phyloP scores from a whole-genome alignment of 2,329 filamentous ascomycete species.

The Fulvia fulva region DNA sequence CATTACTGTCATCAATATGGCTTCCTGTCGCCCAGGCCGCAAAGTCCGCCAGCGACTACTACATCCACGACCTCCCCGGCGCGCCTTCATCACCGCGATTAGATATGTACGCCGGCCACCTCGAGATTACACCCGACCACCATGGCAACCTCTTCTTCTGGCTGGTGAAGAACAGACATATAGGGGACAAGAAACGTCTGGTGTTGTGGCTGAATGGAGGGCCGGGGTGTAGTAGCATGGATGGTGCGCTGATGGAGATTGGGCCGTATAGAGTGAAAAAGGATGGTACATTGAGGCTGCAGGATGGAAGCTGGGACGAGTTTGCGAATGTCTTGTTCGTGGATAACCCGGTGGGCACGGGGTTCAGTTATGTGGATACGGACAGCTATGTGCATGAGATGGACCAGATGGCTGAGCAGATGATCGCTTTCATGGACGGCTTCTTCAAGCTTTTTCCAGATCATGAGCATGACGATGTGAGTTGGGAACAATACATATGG shows the following conservation, averaged over 20 bases:
- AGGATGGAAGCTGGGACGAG: constrained; percentile 97
- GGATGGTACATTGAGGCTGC: constrained; percentile 66
- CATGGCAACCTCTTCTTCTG: constrained; percentile 98
- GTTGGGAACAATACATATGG: constrained; percentile 36
- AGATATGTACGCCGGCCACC: constrained; percentile 98
- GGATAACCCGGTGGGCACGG: constrained; percentile 93
- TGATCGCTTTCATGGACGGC: constrained; percentile 83
- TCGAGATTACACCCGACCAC: constrained; percentile 78
- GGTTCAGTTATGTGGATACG: constrained; percentile 92
- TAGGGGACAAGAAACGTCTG: constrained; percentile 83
- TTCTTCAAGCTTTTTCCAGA: constrained; percentile 90
- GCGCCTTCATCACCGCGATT: constrained; percentile 67
- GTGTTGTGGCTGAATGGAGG: constrained; percentile 97
- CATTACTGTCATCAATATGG: constrained; percentile 18
- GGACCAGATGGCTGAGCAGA: constrained; percentile 82
- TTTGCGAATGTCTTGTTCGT: constrained; percentile 96
- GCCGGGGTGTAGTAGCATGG: constrained; percentile 94
- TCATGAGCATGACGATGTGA: constrained; percentile 84
- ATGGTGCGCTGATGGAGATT: constrained; percentile 93
- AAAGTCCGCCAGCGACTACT: constrained; percentile 79
- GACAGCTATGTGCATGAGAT: constrained; percentile 83
- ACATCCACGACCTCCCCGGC: constrained; percentile 78
- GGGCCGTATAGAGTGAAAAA: constrained; percentile 86
- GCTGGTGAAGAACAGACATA: constrained; percentile 94
- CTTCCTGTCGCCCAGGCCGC: constrained; percentile 35